Evolutionary conservation across 1,284 basidiomycete genomes (phyloP).

Genomic region (Stygiomarasmius scandens): DNA sequence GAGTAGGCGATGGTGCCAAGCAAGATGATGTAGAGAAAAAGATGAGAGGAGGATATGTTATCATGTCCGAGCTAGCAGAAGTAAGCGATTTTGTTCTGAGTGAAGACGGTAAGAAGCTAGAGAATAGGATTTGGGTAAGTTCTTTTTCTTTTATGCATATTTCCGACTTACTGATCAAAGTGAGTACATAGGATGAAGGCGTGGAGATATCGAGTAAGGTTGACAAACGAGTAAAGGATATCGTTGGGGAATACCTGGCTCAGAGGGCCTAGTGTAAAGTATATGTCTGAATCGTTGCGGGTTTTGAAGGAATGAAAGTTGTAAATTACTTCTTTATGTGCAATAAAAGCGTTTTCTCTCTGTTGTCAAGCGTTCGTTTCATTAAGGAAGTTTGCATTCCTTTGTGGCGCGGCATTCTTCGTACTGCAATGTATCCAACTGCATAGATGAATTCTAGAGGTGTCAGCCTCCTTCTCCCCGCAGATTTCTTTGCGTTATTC

Average conservation of each 20-base stretch:
- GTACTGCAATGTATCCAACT: no score
- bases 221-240: constrained; percentile 17
- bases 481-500: no score
- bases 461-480: no score
- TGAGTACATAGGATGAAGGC: constrained; percentile 24
- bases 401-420: no score
- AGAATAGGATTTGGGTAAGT: constrained; percentile 41
- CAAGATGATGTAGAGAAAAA: constrained; percentile 13
- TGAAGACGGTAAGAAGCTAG: constrained; percentile 38
- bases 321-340: no score
- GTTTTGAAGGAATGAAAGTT: no score
- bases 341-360: no score
- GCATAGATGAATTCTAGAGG: no score
- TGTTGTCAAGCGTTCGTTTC: no score
- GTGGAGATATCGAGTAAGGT: constrained; percentile 31
- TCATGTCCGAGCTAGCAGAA: constrained; percentile 9
- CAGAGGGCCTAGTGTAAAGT: no score
- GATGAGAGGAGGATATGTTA: constrained; percentile 23
- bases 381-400: no score
- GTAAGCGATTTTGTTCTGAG: constrained; percentile 27
- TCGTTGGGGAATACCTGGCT: constrained; percentile 4
- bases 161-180: not conserved
- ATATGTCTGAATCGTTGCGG: no score
- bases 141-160: not conserved
- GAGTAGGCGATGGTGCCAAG: not conserved